Evolutionary conservation across 192 early-diverging fungal species (phyloP).

Genomic region (Mortierella alpina): DNA sequence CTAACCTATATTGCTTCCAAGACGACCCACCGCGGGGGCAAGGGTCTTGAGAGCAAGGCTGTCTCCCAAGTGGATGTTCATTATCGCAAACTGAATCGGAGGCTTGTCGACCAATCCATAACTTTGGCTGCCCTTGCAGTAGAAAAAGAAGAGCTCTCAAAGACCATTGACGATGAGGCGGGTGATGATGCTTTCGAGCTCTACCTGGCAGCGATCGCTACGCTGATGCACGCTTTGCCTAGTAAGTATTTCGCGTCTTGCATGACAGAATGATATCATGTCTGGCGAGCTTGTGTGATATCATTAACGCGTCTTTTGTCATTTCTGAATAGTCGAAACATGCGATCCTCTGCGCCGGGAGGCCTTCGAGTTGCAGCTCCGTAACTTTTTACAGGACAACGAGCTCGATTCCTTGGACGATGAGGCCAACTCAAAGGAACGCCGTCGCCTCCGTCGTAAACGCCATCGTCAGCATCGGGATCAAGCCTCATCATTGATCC

Average conservation of each 20-base stretch:
- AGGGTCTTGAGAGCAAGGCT: slow-evolving; percentile 9
- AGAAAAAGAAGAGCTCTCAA: slow-evolving; percentile 43
- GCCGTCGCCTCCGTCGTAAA: slow-evolving; percentile 25
- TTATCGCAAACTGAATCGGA: slow-evolving; percentile 49
- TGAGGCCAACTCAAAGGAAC: slow-evolving; percentile 12
- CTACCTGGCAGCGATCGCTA: slow-evolving; percentile 48
- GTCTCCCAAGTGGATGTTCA: slow-evolving; percentile 32
- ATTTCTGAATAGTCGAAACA: slow-evolving; percentile 26
- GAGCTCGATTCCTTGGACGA: slow-evolving; percentile 9
- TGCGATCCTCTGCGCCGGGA: slow-evolving; percentile 45
- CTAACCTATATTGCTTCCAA: slow-evolving; percentile 50
- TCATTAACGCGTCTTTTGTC: background rate
- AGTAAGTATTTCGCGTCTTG: slow-evolving; percentile 29
- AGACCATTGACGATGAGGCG: slow-evolving; percentile 49
- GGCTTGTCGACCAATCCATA: slow-evolving; percentile 49
- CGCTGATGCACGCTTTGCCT: slow-evolving; percentile 53
- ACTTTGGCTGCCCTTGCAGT: slow-evolving; percentile 46
- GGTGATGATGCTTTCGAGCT: slow-evolving; percentile 54
- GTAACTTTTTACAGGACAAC: slow-evolving; percentile 31
- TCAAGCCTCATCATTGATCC: slow-evolving; percentile 28
- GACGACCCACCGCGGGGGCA: slow-evolving; percentile 18
- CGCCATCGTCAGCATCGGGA: slow-evolving; percentile 35
- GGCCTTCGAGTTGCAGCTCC: slow-evolving; percentile 30
- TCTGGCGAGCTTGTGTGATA: background rate
- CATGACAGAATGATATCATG: background rate